phyloP scores from a whole-genome alignment of 2,329 filamentous ascomycete genomes.

The Atkinsonella hypoxylon region DNA sequence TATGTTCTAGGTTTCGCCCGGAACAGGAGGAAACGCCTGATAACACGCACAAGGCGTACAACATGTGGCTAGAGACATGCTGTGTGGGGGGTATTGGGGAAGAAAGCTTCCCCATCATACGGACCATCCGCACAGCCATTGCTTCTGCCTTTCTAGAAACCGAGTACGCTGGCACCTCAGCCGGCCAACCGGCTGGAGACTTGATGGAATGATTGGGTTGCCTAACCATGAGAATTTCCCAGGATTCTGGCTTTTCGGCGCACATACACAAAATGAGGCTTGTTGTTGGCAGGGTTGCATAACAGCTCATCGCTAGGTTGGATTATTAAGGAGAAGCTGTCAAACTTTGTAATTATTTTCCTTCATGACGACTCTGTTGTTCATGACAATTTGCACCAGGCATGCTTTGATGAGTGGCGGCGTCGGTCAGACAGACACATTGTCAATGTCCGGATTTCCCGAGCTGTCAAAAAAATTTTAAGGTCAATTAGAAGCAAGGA shows the following conservation, averaged over 20 bases:
- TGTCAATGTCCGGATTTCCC: neutral
- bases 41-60: neutral
- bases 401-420: neutral
- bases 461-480: neutral
- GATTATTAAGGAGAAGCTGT: too few species aligned
- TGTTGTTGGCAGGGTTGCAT: too few species aligned
- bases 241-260: neutral
- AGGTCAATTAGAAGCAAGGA: neutral
- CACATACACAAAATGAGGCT: too few species aligned
- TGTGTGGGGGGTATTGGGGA: neutral
- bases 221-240: neutral
- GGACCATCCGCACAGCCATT: neutral
- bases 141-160: conserved; percentile 3
- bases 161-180: neutral
- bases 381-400: too few species aligned
- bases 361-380: too few species aligned
- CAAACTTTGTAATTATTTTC: too few species aligned
- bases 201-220: neutral
- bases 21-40: neutral
- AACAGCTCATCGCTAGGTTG: too few species aligned
- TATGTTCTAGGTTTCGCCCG: neutral
- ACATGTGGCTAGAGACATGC: neutral
- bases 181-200: neutral
- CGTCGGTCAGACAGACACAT: neutral
- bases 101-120: neutral